Conservation (phyloP, 2,329 filamentous ascomycete genomes). For the Fusarium dimerum region DNA sequence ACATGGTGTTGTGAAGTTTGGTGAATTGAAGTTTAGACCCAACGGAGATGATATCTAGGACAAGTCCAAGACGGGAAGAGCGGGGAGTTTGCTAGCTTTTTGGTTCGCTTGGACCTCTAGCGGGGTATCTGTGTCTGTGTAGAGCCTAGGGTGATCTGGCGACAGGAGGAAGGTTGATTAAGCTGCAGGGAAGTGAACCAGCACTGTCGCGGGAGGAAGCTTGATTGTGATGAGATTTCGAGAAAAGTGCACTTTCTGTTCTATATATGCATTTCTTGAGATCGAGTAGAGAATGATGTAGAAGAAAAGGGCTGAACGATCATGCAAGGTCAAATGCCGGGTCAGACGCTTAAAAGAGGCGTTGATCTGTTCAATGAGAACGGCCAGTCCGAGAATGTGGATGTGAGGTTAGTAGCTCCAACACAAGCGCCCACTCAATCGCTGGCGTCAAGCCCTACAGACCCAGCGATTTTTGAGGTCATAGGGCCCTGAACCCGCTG, state of each 20-base stretch:
- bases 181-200: background rate
- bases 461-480: background rate
- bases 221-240: background rate
- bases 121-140: conserved; percentile 4
- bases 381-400: background rate
- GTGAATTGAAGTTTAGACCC: conserved; percentile 4
- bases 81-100: background rate
- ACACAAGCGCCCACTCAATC: background rate
- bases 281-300: background rate
- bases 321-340: background rate
- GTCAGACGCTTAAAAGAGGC: background rate
- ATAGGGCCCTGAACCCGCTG: background rate
- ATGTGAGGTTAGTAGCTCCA: background rate
- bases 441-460: background rate
- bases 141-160: too few species aligned
- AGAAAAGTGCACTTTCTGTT: background rate
- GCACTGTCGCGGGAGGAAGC: conserved; percentile 3
- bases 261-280: too few species aligned
- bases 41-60: conserved; percentile 3
- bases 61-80: conserved; percentile 3
- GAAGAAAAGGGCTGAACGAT: background rate
- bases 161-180: too few species aligned
- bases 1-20: conserved; percentile 42
- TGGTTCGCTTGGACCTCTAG: background rate
- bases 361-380: background rate